Base-by-base conservation (phyloP, 352 stramenopile genomes). In the Pythium dissotocum region DNA sequence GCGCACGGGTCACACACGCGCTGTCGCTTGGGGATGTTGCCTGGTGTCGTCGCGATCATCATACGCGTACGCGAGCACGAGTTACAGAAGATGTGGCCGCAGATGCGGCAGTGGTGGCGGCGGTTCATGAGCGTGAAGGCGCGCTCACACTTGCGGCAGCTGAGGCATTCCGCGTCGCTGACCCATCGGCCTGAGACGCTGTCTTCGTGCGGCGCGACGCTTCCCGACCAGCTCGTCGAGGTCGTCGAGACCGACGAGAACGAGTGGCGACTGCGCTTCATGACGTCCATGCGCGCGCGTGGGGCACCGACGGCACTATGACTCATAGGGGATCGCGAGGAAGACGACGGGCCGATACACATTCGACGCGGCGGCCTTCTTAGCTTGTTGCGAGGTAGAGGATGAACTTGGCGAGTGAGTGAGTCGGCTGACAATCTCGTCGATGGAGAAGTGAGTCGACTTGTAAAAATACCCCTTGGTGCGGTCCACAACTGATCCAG, bases 11-110 rank as follows among this genome's bases (percentile, higher is more conserved):
- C 85, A 46, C 85, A 93, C 12, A 93, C 85, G 36, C 85, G 81
- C 73, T 91, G 83, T 36, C 85, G 85, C n/a, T 78, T 79, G 14
- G 82, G 80, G 54, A 88, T 82, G 62, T 90, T 81, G 44, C 80
- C 75, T 9, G 82, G 76, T 26, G 80, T 88, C 35, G 82, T 93
- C 48, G 80, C 79, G 32, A 96, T 74, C 65, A 92, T 78, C 75
- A 95, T 94, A 24, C 90, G 78, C 42, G 78, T 93, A 40, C 88
- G 87, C 18, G 86, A 91, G 60, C 86, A 94, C 33, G 81, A 72
- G 71, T 90, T 80, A 65, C 86, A 94, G 73, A 94, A 94, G 55
- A 94, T 90, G 69, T 93, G 70, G 35, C 86, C 86, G 56, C 86
- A 94, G 54, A 91, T 84, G 58, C 86, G 86, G 72, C 86, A 94